Conservation (phyloP, 1,284 basidiomycete species). For the Ustilago cynodontis region DNA sequence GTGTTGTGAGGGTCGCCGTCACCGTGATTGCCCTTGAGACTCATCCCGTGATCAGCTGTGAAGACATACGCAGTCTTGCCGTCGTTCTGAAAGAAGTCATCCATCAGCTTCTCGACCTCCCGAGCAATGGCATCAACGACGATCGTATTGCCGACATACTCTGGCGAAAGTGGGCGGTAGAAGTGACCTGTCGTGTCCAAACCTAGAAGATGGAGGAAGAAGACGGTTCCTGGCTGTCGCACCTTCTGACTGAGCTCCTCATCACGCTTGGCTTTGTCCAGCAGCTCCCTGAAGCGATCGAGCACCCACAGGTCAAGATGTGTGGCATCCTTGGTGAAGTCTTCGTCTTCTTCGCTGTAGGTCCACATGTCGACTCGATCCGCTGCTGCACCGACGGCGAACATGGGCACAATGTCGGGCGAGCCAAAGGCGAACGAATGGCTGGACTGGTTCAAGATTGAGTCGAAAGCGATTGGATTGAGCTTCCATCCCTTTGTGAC, state of each 20-base stretch:
- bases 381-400: constrained; percentile 77
- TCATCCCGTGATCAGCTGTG: constrained; percentile 93
- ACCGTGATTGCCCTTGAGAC: constrained; percentile 87
- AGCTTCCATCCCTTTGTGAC: constrained; percentile 90
- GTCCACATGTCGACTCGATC: constrained; percentile 82
- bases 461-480: constrained; percentile 90
- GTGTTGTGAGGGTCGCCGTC: constrained; percentile 91
- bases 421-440: constrained; percentile 86
- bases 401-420: constrained; percentile 92
- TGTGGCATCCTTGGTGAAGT: constrained; percentile 77
- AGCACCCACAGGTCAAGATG: constrained; percentile 84
- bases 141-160: constrained; percentile 87
- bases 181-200: constrained; percentile 89
- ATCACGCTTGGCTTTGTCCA: constrained; percentile 40
- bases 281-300: constrained; percentile 75
- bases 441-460: constrained; percentile 85
- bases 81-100: constrained; percentile 75
- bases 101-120: constrained; percentile 77
- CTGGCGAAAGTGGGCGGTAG: constrained; percentile 86
- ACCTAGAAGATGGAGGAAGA: constrained; percentile 87
- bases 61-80: constrained; percentile 82
- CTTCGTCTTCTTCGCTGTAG: constrained; percentile 81
- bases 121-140: constrained; percentile 84
- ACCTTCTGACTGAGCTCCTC: constrained; percentile 72
- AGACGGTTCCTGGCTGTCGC: constrained; percentile 75